Conservation (phyloP, 306 rosid species). For the Cicer cuneatum region DNA sequence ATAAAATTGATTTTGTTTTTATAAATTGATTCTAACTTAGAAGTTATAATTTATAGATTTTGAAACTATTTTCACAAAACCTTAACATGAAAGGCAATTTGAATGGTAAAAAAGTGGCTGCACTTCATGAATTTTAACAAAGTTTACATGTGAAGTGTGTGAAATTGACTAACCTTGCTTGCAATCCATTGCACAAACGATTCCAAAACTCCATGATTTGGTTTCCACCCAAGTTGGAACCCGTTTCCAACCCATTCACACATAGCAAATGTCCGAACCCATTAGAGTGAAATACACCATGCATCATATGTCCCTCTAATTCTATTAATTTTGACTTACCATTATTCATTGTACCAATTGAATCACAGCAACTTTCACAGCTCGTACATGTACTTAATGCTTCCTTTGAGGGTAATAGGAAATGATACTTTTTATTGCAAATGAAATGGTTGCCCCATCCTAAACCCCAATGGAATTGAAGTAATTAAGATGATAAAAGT, state of each 20-base stretch:
- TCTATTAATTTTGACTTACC: slow-evolving; percentile 59
- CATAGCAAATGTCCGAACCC: slow-evolving; percentile 88
- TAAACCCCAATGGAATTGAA: slow-evolving; percentile 38
- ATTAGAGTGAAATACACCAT: slow-evolving; percentile 87
- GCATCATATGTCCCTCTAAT: slow-evolving; percentile 71
- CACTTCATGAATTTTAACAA: background rate
- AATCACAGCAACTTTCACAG: slow-evolving; percentile 48
- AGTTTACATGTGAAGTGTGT: background rate
- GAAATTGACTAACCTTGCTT: slow-evolving; percentile 59
- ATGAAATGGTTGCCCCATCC: slow-evolving; percentile 88
- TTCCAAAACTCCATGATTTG: slow-evolving; percentile 84
- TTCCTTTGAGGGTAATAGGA: slow-evolving; percentile 80
- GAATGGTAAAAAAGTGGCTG: no score
- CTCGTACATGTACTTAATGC: slow-evolving; percentile 55
- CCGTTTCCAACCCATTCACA: slow-evolving; percentile 77
- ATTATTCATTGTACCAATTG: slow-evolving; percentile 41
- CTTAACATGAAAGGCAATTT: no score
- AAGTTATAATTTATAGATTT: no score
- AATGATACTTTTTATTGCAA: slow-evolving; percentile 90
- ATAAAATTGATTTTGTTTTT: no score
- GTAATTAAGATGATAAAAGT: background rate
- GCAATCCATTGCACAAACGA: slow-evolving; percentile 70
- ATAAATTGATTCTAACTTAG: no score
- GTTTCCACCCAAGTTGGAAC: slow-evolving; percentile 67
- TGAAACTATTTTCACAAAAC: no score